phyloP scores from a whole-genome alignment of 768 basidiomycete species.

The Coprinopsis cinerea region DNA sequence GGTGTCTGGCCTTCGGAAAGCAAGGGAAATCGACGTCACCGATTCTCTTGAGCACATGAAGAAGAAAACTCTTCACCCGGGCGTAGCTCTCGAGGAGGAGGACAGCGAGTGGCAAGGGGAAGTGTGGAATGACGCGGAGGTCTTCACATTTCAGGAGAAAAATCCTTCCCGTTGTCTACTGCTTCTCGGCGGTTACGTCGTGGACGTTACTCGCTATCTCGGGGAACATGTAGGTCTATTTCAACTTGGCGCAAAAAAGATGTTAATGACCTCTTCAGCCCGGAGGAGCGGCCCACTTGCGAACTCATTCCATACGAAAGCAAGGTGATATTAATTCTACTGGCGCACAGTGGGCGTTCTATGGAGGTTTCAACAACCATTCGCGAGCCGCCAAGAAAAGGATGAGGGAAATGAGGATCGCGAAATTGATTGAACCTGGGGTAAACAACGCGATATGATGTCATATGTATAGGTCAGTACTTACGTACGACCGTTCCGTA shows the following conservation, averaged over 20 bases:
- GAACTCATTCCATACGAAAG: conserved; percentile 25
- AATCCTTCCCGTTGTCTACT: conserved; percentile 41
- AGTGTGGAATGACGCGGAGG: conserved; percentile 35
- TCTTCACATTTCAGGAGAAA: conserved; percentile 26
- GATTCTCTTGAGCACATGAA: conserved; percentile 46
- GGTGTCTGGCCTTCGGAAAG: conserved; percentile 43
- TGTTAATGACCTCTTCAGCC: conserved; percentile 35
- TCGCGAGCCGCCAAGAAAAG: conserved; percentile 48
- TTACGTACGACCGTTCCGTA: too few species aligned
- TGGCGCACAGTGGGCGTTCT: conserved; percentile 60
- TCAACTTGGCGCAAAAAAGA: neutral
- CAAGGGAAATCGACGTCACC: conserved; percentile 40
- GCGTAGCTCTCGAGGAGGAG: conserved; percentile 11
- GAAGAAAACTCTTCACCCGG: conserved; percentile 24
- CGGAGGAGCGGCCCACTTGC: conserved; percentile 51
- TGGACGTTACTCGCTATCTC: conserved; percentile 59
- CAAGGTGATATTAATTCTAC: conserved; percentile 14
- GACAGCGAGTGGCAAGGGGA: conserved; percentile 29
- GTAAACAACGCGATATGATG: too few species aligned
- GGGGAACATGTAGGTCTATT: conserved; percentile 55
- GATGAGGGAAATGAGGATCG: conserved; percentile 45
- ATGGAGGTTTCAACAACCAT: conserved; percentile 70
- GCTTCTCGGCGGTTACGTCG: conserved; percentile 51
- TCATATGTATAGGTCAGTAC: too few species aligned
- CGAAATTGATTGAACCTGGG: conserved; percentile 31